These are phyloP conservation scores for Tillandsia leiboldiana DNA, from an alignment of 176 grass and related monocot genomes.

Conservation along the genomic window DNA sequence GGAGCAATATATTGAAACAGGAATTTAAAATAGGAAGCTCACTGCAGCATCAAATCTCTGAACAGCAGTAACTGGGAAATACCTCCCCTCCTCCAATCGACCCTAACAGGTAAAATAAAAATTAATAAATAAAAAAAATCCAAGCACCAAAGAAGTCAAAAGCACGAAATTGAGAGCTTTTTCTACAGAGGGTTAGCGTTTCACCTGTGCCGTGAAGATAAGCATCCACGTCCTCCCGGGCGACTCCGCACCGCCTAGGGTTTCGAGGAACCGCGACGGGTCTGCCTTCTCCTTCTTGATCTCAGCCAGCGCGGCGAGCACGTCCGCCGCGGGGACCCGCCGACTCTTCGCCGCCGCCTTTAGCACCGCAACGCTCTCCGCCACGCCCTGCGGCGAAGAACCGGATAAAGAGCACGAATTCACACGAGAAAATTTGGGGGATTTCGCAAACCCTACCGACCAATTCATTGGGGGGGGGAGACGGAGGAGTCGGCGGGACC, in stretches of 20 bases:
- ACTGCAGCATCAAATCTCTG: slow-evolving; percentile 91
- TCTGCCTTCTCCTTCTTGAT: slow-evolving; percentile 80
- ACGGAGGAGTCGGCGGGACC: not conserved
- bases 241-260: slow-evolving; percentile 66
- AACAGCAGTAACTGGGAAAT: slow-evolving; percentile 82
- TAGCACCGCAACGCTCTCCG: slow-evolving; percentile 61
- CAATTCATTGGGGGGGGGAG: slow-evolving; percentile 5
- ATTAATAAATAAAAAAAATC: not conserved
- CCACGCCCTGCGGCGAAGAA: slow-evolving; percentile 31
- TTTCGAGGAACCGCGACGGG: slow-evolving; percentile 54
- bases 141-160: not conserved
- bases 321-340: slow-evolving; percentile 45
- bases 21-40: slow-evolving; percentile 11
- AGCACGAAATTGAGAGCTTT: not conserved
- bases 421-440: not conserved
- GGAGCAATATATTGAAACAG: not conserved
- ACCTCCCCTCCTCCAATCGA: slow-evolving; percentile 56
- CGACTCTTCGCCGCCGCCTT: slow-evolving; percentile 77
- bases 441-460: not conserved
- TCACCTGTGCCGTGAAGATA: slow-evolving; percentile 78
- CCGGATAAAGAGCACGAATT: not conserved
- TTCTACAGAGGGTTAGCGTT: not conserved
- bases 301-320: slow-evolving; percentile 49
- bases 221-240: slow-evolving; percentile 99
- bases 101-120: slow-evolving; percentile 27